phyloP scores from a whole-genome alignment of 164 flowering plant species.

The Sedum album region DNA sequence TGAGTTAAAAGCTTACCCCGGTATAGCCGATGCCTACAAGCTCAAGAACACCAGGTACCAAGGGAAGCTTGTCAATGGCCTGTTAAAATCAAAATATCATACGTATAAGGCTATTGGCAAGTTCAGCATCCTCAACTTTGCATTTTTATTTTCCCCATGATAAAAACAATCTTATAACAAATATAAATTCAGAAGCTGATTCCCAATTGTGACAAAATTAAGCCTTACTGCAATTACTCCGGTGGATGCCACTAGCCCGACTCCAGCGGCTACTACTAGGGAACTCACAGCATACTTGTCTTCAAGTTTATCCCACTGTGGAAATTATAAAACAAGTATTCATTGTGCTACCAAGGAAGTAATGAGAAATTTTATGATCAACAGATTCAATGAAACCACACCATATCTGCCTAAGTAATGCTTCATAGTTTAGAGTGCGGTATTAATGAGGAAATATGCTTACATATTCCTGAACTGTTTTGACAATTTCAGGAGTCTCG shows the following conservation, averaged over 20 bases:
- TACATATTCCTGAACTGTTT: conserved; percentile 60
- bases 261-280: conserved; percentile 51
- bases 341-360: neutral
- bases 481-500: conserved; percentile 61
- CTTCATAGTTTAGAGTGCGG: too few species aligned
- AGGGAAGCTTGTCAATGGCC: conserved; percentile 93
- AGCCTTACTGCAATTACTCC: conserved; percentile 69
- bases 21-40: conserved; percentile 83
- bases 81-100: conserved; percentile 16
- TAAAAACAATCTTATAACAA: neutral
- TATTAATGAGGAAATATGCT: conserved; percentile 12
- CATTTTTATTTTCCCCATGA: neutral
- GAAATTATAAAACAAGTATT: neutral
- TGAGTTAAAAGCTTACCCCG: conserved; percentile 46
- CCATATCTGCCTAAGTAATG: too few species aligned
- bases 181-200: neutral
- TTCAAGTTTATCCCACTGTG: conserved; percentile 91
- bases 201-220: neutral
- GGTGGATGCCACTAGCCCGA: conserved; percentile 56
- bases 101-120: neutral
- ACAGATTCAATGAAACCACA: neutral
- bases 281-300: conserved; percentile 88
- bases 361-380: too few species aligned
- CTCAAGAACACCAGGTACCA: conserved; percentile 79
- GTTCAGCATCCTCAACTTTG: neutral